phyloP scores from a whole-genome alignment of 2,329 filamentous ascomycete species.

The Ramularia collo-cygni region DNA sequence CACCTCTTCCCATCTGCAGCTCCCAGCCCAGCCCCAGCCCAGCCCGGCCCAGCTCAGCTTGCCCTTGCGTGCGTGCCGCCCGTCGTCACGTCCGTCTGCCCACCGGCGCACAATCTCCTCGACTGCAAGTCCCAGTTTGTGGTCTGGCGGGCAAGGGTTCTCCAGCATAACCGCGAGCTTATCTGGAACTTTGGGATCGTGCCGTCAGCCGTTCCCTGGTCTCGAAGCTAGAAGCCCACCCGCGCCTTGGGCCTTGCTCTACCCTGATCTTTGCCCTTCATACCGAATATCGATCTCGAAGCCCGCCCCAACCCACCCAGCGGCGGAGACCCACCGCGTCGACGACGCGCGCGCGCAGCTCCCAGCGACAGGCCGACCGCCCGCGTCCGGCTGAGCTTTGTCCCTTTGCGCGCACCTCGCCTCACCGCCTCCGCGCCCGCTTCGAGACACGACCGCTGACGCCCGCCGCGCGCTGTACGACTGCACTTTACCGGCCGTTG shows the following conservation, averaged over 20 bases:
- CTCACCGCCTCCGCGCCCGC: conserved; percentile 25
- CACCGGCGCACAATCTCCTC: too few relatives aligned
- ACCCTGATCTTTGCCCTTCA: too few relatives aligned
- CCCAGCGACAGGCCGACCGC: too few relatives aligned
- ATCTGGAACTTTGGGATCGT: conserved; percentile 6
- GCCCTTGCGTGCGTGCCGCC: conserved; percentile 3
- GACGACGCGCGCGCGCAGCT: background rate
- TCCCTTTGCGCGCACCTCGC: background rate
- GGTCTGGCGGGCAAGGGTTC: conserved; percentile 3
- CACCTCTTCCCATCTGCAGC: conserved; percentile 1
- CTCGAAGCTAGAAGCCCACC: conserved; percentile 11
- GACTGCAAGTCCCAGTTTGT: conserved; percentile 1
- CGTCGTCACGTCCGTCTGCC: background rate
- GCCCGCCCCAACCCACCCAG: conserved; percentile 15
- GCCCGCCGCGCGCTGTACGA: conserved; percentile 19
- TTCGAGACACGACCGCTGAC: conserved; percentile 17
- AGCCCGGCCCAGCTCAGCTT: too few relatives aligned
- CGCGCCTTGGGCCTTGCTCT: background rate
- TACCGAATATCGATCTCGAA: conserved; percentile 1
- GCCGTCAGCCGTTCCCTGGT: conserved; percentile 17
- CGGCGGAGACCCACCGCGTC: too few relatives aligned
- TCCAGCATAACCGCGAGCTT: conserved; percentile 8
- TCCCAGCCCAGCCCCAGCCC: too few relatives aligned
- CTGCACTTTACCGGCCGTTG: conserved; percentile 13
- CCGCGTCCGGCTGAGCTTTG: too few relatives aligned